These are phyloP conservation scores for Hevea brasiliensis DNA, from an alignment of 345 rosid genomes.

Conservation along the genomic window DNA sequence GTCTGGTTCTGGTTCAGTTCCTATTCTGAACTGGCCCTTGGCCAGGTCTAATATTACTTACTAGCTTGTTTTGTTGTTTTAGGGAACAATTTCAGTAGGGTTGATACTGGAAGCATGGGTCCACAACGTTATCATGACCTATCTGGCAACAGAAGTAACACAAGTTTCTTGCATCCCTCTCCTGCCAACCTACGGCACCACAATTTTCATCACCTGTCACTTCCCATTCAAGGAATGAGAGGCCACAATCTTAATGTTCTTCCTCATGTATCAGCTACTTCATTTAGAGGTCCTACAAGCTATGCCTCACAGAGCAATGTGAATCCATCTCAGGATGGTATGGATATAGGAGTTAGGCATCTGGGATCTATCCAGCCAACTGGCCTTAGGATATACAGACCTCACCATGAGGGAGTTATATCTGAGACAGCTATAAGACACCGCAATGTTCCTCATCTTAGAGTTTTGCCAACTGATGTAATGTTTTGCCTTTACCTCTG, in stretches of 20 bases:
- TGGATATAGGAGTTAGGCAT: conserved; percentile 52
- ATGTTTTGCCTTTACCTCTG: conserved; percentile 12
- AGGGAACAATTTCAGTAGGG: conserved; percentile 44
- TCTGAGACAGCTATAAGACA: conserved; percentile 45
- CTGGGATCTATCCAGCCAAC: conserved; percentile 46
- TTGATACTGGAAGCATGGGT: conserved; percentile 44
- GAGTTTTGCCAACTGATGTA: conserved; percentile 66
- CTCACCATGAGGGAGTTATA: conserved; percentile 19
- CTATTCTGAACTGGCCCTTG: no score
- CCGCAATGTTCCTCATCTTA: conserved; percentile 50
- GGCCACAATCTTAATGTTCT: conserved; percentile 46
- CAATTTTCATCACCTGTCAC: conserved; percentile 43
- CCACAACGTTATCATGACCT: conserved; percentile 48
- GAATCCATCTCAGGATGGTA: conserved; percentile 46
- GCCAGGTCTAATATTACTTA: no score
- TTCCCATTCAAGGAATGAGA: conserved; percentile 58
- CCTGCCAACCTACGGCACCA: conserved; percentile 39
- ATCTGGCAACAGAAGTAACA: conserved; percentile 46
- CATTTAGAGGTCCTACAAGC: conserved; percentile 39
- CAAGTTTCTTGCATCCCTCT: conserved; percentile 41
- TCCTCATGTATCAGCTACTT: conserved; percentile 53
- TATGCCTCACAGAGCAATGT: conserved; percentile 41
- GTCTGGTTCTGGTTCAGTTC: no score
- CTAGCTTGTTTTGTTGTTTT: not conserved
- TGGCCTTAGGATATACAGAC: conserved; percentile 50